Evolutionary conservation across 2,329 filamentous ascomycete species (phyloP).

Genomic region (Pseudomassariella vexata): DNA sequence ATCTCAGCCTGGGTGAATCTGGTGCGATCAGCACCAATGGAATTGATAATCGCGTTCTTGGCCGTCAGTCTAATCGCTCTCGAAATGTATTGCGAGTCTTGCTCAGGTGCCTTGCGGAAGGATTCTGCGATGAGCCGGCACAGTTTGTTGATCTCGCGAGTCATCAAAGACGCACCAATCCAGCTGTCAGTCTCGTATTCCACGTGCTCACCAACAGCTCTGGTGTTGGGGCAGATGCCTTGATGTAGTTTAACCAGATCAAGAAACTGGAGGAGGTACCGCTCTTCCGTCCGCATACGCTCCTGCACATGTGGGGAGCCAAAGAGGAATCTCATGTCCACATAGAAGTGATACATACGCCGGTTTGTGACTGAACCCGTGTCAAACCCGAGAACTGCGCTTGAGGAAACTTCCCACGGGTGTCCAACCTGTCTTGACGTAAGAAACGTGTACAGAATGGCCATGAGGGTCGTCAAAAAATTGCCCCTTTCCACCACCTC

Average conservation of each 20-base stretch:
- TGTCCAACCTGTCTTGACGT: conserved; percentile 95
- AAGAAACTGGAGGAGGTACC: conserved; percentile 90
- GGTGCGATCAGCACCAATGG: conserved; percentile 78
- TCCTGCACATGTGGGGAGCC: conserved; percentile 84
- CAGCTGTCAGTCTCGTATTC: conserved; percentile 98
- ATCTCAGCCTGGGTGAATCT: conserved; percentile 85
- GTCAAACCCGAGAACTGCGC: conserved; percentile 86
- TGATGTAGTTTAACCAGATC: conserved; percentile 95
- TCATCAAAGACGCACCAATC: conserved; percentile 94
- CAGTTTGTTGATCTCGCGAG: conserved; percentile 87
- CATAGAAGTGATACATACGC: conserved; percentile 95
- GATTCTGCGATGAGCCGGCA: conserved; percentile 85
- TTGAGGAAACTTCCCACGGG: conserved; percentile 80
- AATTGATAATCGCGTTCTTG: conserved; percentile 81
- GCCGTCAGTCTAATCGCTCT: conserved; percentile 69
- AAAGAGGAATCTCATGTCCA: conserved; percentile 87
- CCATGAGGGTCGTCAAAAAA: conserved; percentile 90
- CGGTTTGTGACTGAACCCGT: conserved; percentile 91
- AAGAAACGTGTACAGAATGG: conserved; percentile 94
- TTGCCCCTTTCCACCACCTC: conserved; percentile 94
- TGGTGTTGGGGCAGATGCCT: conserved; percentile 89
- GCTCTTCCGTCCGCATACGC: conserved; percentile 72
- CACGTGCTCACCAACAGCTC: conserved; percentile 90
- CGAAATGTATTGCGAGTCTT: conserved; percentile 61
- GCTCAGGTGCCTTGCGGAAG: conserved; percentile 64